A percentile compares a stretch with the other conserved stretches of the same genome.
phyloP scores from a whole-genome alignment of 345 rosid species.

The Garcia nutans region DNA sequence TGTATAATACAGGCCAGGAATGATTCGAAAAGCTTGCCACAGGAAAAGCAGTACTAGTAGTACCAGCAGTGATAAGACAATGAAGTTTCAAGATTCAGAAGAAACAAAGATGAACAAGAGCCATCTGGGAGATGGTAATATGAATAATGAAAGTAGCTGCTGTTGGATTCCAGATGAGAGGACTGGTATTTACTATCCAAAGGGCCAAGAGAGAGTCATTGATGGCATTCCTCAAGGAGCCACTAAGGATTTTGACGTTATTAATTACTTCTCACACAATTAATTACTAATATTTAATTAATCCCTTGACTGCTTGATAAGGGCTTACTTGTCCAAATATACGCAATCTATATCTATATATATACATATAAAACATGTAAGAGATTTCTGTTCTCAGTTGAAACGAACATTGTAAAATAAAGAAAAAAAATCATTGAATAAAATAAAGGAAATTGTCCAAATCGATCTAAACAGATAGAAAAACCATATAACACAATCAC shows the following conservation, averaged over 20 bases:
- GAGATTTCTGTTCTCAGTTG: too few relatives aligned
- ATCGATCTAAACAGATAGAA: too few relatives aligned
- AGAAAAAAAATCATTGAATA: too few relatives aligned
- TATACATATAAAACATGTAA: too few relatives aligned
- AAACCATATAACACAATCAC: too few relatives aligned
- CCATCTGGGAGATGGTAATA: neutral
- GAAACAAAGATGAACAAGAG: conserved; percentile 21
- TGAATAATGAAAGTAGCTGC: neutral
- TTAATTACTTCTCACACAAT: conserved; percentile 21
- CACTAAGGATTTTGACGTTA: conserved; percentile 25
- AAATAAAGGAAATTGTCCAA: too few relatives aligned
- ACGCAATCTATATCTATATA: too few relatives aligned
- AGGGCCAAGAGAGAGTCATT: conserved; percentile 50
- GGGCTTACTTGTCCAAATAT: neutral
- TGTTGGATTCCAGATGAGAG: conserved; percentile 40
- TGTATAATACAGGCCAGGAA: conserved; percentile 22
- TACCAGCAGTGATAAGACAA: conserved; percentile 7
- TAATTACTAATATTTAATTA: too few relatives aligned
- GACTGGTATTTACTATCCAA: conserved; percentile 49
- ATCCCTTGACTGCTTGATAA: neutral
- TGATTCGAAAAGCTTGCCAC: conserved; percentile 32
- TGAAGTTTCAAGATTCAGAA: conserved; percentile 25
- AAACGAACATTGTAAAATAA: too few relatives aligned
- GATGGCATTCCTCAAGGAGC: conserved; percentile 37
- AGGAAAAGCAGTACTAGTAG: conserved; percentile 24